phyloP scores from a whole-genome alignment of 768 basidiomycete species.

The Fomitopsis serialis region DNA sequence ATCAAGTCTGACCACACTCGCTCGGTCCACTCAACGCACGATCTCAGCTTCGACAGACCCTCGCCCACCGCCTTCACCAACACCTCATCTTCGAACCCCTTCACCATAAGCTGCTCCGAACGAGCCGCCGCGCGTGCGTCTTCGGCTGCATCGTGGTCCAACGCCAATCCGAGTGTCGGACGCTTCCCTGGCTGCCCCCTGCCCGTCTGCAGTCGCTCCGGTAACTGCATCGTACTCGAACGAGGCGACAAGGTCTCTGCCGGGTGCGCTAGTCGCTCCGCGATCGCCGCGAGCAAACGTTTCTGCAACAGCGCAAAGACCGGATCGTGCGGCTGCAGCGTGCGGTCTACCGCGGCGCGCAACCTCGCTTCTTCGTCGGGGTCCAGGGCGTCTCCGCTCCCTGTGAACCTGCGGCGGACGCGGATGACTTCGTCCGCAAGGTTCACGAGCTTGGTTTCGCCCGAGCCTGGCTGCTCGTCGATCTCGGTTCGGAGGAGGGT shows the following conservation, averaged over 20 bases:
- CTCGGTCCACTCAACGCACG: conserved; percentile 48
- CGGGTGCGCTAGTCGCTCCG: conserved; percentile 20
- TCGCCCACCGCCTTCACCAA: conserved; percentile 40
- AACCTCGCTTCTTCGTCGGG: conserved; percentile 46
- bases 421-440: conserved; percentile 72
- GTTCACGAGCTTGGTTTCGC: conserved; percentile 54
- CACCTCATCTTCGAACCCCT: conserved; percentile 66
- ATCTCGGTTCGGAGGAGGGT: conserved; percentile 56
- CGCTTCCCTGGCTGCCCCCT: conserved; percentile 9
- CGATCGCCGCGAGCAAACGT: conserved; percentile 43
- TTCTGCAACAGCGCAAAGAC: conserved; percentile 61
- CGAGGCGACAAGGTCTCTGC: not conserved
- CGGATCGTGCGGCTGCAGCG: conserved; percentile 55
- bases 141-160: conserved; percentile 1
- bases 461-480: conserved; percentile 28
- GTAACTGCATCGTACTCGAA: not conserved
- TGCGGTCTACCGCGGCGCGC: conserved; percentile 58
- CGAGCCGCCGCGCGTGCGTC: too few relatives aligned
- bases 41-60: conserved; percentile 33
- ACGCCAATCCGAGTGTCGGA: conserved; percentile 7
- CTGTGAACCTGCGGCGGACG: conserved; percentile 32
- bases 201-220: conserved; percentile 19
- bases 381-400: conserved; percentile 10
- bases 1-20: conserved; percentile 48
- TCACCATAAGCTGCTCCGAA: conserved; percentile 29